These are phyloP conservation scores for Uronychia setigera DNA, from an alignment of 73 alveolate species.

Conservation along the genomic window DNA sequence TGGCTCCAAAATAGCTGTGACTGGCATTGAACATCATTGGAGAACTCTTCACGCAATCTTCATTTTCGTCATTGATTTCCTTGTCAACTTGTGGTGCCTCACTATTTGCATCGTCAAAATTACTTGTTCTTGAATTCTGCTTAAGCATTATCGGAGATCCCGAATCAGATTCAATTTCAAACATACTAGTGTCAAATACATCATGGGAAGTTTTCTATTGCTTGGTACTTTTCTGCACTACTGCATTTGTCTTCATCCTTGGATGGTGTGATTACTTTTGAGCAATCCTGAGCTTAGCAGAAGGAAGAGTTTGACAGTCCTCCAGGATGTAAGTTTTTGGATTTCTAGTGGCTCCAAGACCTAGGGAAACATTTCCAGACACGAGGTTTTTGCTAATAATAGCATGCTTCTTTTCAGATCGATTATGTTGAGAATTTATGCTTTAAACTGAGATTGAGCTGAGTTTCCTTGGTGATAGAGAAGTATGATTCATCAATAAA, in stretches of 20 bases:
- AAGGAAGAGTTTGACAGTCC: background rate
- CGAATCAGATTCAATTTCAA: background rate
- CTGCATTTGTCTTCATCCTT: background rate
- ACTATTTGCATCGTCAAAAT: background rate
- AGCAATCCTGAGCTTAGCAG: background rate
- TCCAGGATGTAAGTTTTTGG: background rate
- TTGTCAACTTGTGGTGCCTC: background rate
- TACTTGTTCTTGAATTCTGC: background rate
- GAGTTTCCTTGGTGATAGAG: background rate
- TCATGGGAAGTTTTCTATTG: background rate
- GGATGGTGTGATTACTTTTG: background rate
- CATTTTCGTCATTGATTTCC: background rate
- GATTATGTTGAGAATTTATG: too few relatives aligned
- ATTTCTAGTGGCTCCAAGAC: background rate
- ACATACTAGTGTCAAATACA: background rate
- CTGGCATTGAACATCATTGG: background rate
- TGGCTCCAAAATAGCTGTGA: background rate
- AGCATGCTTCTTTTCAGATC: too few relatives aligned
- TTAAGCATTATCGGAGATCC: background rate
- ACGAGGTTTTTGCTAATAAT: background rate
- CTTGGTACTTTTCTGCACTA: background rate
- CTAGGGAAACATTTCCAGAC: background rate
- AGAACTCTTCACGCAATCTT: background rate
- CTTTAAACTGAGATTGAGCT: background rate
- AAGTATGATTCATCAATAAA: background rate